These are phyloP conservation scores for Lactuca saligna DNA, from an alignment of 129 eudicot species.

Conservation along the genomic window DNA sequence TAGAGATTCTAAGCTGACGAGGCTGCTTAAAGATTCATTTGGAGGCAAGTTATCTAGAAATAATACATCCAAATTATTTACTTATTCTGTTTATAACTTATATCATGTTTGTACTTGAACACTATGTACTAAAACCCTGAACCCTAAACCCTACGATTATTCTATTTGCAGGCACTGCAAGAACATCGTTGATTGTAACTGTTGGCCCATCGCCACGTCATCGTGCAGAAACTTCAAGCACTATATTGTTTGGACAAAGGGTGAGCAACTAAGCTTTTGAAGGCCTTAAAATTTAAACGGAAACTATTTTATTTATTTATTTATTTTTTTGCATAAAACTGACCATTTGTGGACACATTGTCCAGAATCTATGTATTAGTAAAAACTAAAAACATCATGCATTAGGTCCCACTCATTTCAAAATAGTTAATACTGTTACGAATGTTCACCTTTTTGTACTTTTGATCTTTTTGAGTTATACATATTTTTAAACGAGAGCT, in stretches of 20 bases:
- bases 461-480: slow-evolving; percentile 10
- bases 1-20: slow-evolving; percentile 97
- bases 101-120: slow-evolving; percentile 1
- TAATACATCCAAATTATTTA: slow-evolving; percentile 3
- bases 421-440: neutral
- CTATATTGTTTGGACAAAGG: slow-evolving; percentile 97
- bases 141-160: neutral
- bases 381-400: slow-evolving; percentile 17
- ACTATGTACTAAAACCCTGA: neutral
- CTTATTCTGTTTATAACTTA: neutral
- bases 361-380: slow-evolving; percentile 2
- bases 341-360: slow-evolving; percentile 2
- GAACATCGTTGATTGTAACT: slow-evolving; percentile 90
- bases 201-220: slow-evolving; percentile 99
- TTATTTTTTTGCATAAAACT: slow-evolving; percentile 1
- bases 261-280: slow-evolving; percentile 50
- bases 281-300: neutral
- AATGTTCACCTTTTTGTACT: neutral
- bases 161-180: slow-evolving; percentile 74
- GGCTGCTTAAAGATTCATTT: slow-evolving; percentile 98
- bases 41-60: slow-evolving; percentile 68
- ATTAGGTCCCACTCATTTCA: slow-evolving; percentile 6
- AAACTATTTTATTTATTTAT: neutral
- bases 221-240: slow-evolving; percentile 95
- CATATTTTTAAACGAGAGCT: slow-evolving; percentile 12